Evolutionary conservation across 2,329 filamentous ascomycete species (phyloP).

Genomic region (Alternaria angustiovoidea): DNA sequence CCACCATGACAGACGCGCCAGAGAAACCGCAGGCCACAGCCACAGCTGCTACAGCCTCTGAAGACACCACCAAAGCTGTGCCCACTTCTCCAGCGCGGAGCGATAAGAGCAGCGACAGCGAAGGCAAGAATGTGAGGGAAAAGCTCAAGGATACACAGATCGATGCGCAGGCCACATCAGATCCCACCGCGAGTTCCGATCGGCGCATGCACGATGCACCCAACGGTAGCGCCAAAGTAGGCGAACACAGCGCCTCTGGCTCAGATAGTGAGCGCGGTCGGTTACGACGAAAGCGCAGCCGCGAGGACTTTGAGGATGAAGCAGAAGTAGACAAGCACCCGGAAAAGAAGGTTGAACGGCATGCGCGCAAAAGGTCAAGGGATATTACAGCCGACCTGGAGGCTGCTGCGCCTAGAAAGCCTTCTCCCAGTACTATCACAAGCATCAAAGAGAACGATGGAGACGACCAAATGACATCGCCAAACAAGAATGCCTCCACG

Average conservation of each 20-base stretch:
- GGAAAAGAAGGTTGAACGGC: slow-evolving; percentile 49
- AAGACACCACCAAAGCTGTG: slow-evolving; percentile 23
- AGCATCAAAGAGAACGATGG: slow-evolving; percentile 43
- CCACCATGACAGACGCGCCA: slow-evolving; percentile 35
- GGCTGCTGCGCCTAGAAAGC: slow-evolving; percentile 41
- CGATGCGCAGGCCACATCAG: slow-evolving; percentile 47
- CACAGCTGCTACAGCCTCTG: slow-evolving; percentile 15
- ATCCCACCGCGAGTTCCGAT: slow-evolving; percentile 26
- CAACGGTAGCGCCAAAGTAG: slow-evolving; percentile 32
- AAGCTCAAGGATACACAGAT: slow-evolving; percentile 70
- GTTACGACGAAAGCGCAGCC: slow-evolving; percentile 56
- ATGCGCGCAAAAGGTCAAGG: slow-evolving; percentile 58
- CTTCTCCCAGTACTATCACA: slow-evolving; percentile 41
- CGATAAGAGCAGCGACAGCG: slow-evolving; percentile 55
- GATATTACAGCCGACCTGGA: slow-evolving; percentile 46
- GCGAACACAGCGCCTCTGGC: slow-evolving; percentile 41
- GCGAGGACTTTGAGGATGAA: slow-evolving; percentile 55
- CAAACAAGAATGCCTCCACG: slow-evolving; percentile 18
- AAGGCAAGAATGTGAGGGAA: slow-evolving; percentile 66
- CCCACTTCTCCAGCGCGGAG: slow-evolving; percentile 44
- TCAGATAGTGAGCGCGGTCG: slow-evolving; percentile 50
- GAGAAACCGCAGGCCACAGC: slow-evolving; percentile 29
- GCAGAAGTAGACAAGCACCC: slow-evolving; percentile 41
- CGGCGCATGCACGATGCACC: slow-evolving; percentile 34
- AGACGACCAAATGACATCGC: slow-evolving; percentile 39